Evolutionary conservation across 1,284 basidiomycete species (phyloP).

Genomic region (Blastosporella zonata): DNA sequence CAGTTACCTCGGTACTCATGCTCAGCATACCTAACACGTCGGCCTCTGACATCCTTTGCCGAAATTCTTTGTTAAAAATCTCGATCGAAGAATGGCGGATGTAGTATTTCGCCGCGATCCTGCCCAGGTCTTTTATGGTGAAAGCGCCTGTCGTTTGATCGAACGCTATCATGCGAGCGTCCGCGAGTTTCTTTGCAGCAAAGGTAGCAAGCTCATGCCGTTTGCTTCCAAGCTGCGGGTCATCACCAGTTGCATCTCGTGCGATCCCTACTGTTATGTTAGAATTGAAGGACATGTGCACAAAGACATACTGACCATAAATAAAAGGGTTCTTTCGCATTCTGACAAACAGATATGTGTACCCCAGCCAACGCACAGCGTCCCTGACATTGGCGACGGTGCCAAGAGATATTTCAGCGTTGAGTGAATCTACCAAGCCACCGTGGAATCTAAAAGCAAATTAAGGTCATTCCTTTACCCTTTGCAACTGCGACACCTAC

Average conservation of each 20-base stretch:
- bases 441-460: slow-evolving; percentile 63
- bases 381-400: slow-evolving; percentile 89
- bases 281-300: neutral
- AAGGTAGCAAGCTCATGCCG: slow-evolving; percentile 70
- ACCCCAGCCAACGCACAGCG: slow-evolving; percentile 94
- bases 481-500: slow-evolving; percentile 40
- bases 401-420: slow-evolving; percentile 94
- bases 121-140: slow-evolving; percentile 82
- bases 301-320: slow-evolving; percentile 60
- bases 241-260: slow-evolving; percentile 70
- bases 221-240: slow-evolving; percentile 77
- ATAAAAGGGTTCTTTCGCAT: slow-evolving; percentile 92
- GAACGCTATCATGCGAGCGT: slow-evolving; percentile 83
- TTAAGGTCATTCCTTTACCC: slow-evolving; percentile 2
- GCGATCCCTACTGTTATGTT: slow-evolving; percentile 61
- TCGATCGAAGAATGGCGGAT: slow-evolving; percentile 87
- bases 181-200: slow-evolving; percentile 73
- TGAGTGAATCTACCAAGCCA: slow-evolving; percentile 90
- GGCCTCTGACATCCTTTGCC: slow-evolving; percentile 88
- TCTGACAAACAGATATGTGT: slow-evolving; percentile 95
- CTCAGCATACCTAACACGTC: slow-evolving; percentile 88
- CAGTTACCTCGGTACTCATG: slow-evolving; percentile 85
- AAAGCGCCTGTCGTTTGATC: slow-evolving; percentile 65
- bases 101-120: slow-evolving; percentile 97
- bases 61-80: slow-evolving; percentile 84